These are phyloP conservation scores for Penicillium waksmanii DNA, from an alignment of 495 filamentous ascomycete species.

Conservation along the genomic window DNA sequence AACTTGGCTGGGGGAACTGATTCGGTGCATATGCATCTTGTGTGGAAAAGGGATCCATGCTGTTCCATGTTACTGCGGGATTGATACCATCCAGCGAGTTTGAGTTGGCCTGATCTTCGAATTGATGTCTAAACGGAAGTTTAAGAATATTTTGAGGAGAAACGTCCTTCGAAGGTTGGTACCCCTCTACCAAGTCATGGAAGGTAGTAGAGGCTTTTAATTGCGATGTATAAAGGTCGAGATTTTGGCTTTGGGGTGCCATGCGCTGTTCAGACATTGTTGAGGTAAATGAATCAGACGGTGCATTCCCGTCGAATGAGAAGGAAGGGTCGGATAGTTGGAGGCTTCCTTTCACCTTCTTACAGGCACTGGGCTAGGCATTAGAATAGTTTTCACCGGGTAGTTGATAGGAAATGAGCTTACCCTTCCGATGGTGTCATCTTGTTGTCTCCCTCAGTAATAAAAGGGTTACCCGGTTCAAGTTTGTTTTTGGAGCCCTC, in stretches of 20 bases:
- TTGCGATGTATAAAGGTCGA: background rate
- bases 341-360: background rate
- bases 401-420: background rate
- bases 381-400: background rate
- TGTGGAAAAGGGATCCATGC: background rate
- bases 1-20: background rate
- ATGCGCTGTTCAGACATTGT: background rate
- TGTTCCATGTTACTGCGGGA: background rate
- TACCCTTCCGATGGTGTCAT: background rate
- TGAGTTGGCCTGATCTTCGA: background rate
- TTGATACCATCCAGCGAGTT: background rate
- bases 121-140: background rate
- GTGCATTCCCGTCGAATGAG: background rate
- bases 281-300: background rate
- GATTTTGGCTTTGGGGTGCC: background rate
- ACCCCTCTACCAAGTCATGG: background rate
- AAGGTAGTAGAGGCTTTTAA: background rate
- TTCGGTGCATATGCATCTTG: too few species aligned
- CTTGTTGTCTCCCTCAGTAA: background rate
- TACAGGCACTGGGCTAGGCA: background rate
- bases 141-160: background rate
- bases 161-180: background rate
- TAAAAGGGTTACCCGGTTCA: background rate
- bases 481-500: background rate
- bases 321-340: background rate